Evolutionary conservation across 768 basidiomycete genomes (phyloP).

Genomic region (Aureoboletus auriporus): DNA sequence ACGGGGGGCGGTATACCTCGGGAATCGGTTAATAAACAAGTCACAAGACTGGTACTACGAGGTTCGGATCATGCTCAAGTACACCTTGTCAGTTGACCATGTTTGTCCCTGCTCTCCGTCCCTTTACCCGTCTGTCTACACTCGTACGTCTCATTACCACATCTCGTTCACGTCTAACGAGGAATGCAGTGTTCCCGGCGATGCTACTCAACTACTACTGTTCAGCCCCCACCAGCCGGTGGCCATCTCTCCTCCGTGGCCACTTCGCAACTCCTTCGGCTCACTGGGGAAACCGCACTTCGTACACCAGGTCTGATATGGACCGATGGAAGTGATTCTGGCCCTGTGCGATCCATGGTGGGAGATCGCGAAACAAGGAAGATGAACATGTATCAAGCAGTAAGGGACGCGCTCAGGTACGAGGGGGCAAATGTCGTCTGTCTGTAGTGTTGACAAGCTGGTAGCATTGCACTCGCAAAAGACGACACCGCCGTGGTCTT

Average conservation of each 20-base stretch:
- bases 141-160: constrained; percentile 12
- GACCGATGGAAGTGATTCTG: constrained; percentile 53
- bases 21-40: not conserved
- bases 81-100: constrained; percentile 19
- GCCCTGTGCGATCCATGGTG: constrained; percentile 42
- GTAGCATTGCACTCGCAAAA: constrained; percentile 75
- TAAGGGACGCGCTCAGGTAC: constrained; percentile 86
- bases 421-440: constrained; percentile 3
- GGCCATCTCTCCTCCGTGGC: constrained; percentile 74
- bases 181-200: constrained; percentile 24
- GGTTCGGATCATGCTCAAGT: constrained; percentile 26
- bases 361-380: constrained; percentile 86
- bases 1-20: not conserved
- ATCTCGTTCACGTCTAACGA: not conserved
- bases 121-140: constrained; percentile 12
- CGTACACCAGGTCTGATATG: constrained; percentile 72
- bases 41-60: not conserved
- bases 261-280: constrained; percentile 59
- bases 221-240: constrained; percentile 71
- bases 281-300: constrained; percentile 65
- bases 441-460: constrained; percentile 6
- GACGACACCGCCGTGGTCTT: constrained; percentile 89
- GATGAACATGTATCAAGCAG: constrained; percentile 94
- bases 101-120: constrained; percentile 18
- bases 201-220: constrained; percentile 46